Conservation (phyloP, 2,329 filamentous ascomycete species). For the Phialocephala subalpina region DNA sequence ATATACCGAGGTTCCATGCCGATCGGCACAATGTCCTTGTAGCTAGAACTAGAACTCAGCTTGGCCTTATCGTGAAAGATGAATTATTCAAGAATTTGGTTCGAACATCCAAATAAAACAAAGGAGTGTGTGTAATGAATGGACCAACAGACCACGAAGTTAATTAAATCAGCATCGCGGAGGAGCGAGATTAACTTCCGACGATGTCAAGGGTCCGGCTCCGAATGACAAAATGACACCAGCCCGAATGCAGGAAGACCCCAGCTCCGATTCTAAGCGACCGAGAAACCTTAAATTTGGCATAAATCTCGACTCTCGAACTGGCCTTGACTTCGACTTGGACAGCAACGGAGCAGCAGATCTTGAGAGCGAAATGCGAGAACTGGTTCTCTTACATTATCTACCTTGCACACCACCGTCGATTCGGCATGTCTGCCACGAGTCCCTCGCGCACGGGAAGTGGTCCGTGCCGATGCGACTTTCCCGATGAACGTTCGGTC, state of each 20-base stretch:
- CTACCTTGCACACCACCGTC: no score
- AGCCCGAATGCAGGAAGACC: neutral
- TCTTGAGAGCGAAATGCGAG: no score
- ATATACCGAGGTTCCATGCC: slow-evolving; percentile 35
- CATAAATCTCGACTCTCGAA: no score
- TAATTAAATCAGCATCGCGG: neutral
- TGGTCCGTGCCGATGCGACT: neutral
- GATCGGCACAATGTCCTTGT: slow-evolving; percentile 12
- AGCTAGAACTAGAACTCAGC: neutral
- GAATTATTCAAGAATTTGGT: neutral
- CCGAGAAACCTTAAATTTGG: neutral
- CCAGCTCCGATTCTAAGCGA: neutral
- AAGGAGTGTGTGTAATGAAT: neutral
- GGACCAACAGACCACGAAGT: no score
- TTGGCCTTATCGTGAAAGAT: neutral
- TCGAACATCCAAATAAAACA: neutral
- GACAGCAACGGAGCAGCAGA: no score
- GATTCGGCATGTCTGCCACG: neutral
- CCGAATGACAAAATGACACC: neutral
- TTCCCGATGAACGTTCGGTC: neutral
- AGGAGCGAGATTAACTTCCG: neutral
- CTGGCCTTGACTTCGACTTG: no score
- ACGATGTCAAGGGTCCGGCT: no score
- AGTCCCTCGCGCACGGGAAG: neutral
- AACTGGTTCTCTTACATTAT: no score